Evolutionary conservation across 2,329 filamentous ascomycete genomes (phyloP).

Genomic region (Aspergillus puulaauensis): DNA sequence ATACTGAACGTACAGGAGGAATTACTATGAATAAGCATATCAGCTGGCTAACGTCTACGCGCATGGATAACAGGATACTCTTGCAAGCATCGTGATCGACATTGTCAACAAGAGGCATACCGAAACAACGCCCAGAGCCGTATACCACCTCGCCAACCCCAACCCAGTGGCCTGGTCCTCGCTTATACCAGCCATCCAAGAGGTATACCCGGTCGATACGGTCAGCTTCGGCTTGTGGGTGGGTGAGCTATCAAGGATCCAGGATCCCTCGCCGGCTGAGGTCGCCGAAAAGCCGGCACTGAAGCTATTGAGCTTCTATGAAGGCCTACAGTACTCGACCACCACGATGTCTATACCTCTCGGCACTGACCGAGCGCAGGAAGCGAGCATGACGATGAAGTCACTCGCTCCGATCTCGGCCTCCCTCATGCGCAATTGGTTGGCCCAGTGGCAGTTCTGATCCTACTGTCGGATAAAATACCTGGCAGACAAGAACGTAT

Average conservation of each 20-base stretch:
- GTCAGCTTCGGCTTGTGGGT: neutral
- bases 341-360: too few relatives aligned
- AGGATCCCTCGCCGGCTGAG: neutral
- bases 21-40: neutral
- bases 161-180: neutral
- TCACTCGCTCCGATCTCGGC: too few relatives aligned
- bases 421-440: too few relatives aligned
- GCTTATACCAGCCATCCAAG: neutral
- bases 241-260: neutral
- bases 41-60: too few relatives aligned
- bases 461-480: too few relatives aligned
- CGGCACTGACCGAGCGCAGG: too few relatives aligned
- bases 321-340: neutral
- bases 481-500: too few relatives aligned
- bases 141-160: conserved; percentile 4
- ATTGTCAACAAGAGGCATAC: neutral
- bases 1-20: neutral
- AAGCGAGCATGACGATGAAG: too few relatives aligned
- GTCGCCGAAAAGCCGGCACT: neutral
- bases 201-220: neutral
- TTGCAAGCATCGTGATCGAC: neutral
- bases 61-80: neutral
- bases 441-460: too few relatives aligned
- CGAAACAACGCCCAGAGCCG: neutral
- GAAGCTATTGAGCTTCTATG: neutral